phyloP scores from a whole-genome alignment of 257 asterid species.

The Orobanche coerulescens region DNA sequence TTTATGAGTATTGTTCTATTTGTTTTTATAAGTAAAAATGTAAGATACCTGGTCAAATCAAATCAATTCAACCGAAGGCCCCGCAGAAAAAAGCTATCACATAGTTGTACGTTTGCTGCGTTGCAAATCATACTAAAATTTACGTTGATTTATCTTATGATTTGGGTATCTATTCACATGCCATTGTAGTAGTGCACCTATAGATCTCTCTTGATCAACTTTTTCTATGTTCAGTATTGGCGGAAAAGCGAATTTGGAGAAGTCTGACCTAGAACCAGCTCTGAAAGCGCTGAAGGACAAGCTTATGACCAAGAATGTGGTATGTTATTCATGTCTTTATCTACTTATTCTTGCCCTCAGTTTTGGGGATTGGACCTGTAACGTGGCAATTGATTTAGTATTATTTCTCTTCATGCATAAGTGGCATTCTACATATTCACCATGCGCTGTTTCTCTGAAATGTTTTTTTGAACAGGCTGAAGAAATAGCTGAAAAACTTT shows the following conservation, averaged over 20 bases:
- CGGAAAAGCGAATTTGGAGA: conserved; percentile 86
- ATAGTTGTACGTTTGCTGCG: not conserved
- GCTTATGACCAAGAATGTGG: conserved; percentile 99
- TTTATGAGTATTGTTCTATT: not conserved
- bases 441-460: not conserved
- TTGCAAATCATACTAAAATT: not conserved
- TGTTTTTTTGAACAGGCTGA: conserved; percentile 58
- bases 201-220: not conserved
- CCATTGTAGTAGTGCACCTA: not conserved
- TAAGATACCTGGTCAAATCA: not conserved
- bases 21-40: not conserved
- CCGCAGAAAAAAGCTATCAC: no score
- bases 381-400: not conserved
- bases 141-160: not conserved
- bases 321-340: conserved; percentile 28
- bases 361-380: not conserved
- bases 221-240: conserved; percentile 51
- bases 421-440: no score
- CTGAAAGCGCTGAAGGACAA: conserved; percentile 91
- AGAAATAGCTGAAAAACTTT: conserved; percentile 93
- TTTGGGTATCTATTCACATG: not conserved
- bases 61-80: no score
- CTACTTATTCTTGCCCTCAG: not conserved
- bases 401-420: not conserved
- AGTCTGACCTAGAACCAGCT: conserved; percentile 77